Percentiles rank a stretch among this genome's conserved stretches.
Conservation (phyloP, 2,329 filamentous ascomycete species). For the Mariannaea elegans region DNA sequence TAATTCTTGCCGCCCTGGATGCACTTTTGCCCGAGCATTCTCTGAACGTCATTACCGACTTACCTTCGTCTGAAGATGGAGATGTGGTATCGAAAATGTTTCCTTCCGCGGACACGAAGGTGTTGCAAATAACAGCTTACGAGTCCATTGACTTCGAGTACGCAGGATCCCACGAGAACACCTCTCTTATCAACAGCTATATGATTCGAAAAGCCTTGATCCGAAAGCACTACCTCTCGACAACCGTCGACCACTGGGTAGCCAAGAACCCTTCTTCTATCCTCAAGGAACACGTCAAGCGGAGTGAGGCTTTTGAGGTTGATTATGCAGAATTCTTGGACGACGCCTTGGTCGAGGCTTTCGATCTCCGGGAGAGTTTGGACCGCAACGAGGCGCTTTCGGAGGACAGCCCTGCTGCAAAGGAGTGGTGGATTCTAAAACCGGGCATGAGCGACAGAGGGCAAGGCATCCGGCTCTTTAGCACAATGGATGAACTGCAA, state of each 20-base stretch:
- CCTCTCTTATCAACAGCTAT: slow-evolving; percentile 84
- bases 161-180: slow-evolving; percentile 67
- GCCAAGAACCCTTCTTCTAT: slow-evolving; percentile 81
- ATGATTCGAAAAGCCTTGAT: slow-evolving; percentile 96
- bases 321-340: slow-evolving; percentile 98
- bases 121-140: slow-evolving; percentile 87
- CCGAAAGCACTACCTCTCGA: slow-evolving; percentile 90
- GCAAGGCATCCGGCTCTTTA: slow-evolving; percentile 91
- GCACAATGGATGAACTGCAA: slow-evolving; percentile 83
- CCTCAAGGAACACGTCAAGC: slow-evolving; percentile 76
- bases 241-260: slow-evolving; percentile 85
- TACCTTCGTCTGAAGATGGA: slow-evolving; percentile 42
- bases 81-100: slow-evolving; percentile 49
- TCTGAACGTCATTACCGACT: slow-evolving; percentile 64
- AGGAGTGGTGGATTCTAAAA: slow-evolving; percentile 98
- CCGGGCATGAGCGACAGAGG: slow-evolving; percentile 97
- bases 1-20: slow-evolving; percentile 78
- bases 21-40: slow-evolving; percentile 63
- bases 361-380: slow-evolving; percentile 83
- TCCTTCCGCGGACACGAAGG: slow-evolving; percentile 47
- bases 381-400: slow-evolving; percentile 63
- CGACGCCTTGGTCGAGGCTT: slow-evolving; percentile 89
- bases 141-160: slow-evolving; percentile 88
- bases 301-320: slow-evolving; percentile 87
- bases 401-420: slow-evolving; percentile 46